phyloP scores from a whole-genome alignment of 2,329 filamentous ascomycete species.

The Penicillium sp. region DNA sequence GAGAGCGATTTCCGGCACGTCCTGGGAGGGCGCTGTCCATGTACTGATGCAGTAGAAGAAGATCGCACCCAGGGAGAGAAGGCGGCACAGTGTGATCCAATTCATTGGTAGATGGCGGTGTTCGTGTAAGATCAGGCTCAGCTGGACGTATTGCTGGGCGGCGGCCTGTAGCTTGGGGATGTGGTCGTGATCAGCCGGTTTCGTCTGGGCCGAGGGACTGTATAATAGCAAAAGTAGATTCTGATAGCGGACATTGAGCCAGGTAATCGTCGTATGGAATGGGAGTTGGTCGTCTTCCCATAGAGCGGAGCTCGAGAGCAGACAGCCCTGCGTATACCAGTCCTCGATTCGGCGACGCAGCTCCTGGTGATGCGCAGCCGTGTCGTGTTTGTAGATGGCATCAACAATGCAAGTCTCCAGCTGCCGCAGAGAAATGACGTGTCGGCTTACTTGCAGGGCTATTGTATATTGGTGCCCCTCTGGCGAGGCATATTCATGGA shows the following conservation, averaged over 20 bases:
- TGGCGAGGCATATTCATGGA: constrained; percentile 47
- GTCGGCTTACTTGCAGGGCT: constrained; percentile 47
- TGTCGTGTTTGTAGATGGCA: neutral
- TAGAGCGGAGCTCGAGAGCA: constrained; percentile 39
- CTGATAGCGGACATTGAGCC: constrained; percentile 47
- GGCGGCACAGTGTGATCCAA: constrained; percentile 42
- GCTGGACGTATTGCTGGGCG: constrained; percentile 46
- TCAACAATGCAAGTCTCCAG: constrained; percentile 45
- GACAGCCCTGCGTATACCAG: constrained; percentile 49
- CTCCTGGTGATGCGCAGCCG: constrained; percentile 18
- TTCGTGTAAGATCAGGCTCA: constrained; percentile 43
- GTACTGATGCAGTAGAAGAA: constrained; percentile 10
- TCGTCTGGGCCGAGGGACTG: constrained; percentile 1
- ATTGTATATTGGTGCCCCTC: constrained; percentile 41
- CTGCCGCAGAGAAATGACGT: constrained; percentile 47
- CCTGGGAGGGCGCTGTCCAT: constrained; percentile 1
- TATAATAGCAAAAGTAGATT: constrained; percentile 47
- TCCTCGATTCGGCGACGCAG: constrained; percentile 48
- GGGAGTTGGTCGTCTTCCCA: constrained; percentile 45
- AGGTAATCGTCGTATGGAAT: constrained; percentile 48
- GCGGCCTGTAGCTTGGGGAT: constrained; percentile 41
- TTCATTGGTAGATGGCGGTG: constrained; percentile 48
- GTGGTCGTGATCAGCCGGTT: constrained; percentile 28
- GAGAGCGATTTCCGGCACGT: constrained; percentile 1
- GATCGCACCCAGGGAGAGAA: constrained; percentile 9